Evolutionary conservation across 1,139 yeast genomes (phyloP), one percentile per base, ranked within the genome.

Genomic region (Geotrichum histeridarum): DNA sequence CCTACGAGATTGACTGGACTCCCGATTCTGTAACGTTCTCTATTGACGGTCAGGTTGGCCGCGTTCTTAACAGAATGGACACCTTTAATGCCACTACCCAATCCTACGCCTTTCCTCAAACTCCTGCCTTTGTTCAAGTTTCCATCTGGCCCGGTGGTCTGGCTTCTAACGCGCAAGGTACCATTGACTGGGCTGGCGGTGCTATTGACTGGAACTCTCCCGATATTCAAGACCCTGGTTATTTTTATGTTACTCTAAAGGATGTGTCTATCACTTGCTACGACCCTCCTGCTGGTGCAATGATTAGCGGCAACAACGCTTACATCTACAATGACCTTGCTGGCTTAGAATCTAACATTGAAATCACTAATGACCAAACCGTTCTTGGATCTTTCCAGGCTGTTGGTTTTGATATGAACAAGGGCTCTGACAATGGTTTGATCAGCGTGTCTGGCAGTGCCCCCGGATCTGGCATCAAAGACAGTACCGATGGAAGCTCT

Each of bases 121-220:
- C 97, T 3, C 98, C 98, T 1, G 76, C 91, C 50, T 80, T 95
- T 67, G 72, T 91, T 56, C 95, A 91, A 72, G 72, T 88, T 54
- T 89, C 96, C 4, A 70, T 91, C 58, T 91, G 98, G 98, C 96
- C 98, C 2, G 97, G 87, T 69, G 97, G 97, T 57, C 79, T 77
- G 58, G 71, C 80, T 27, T 63, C 75, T 48, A 81, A 80, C 66
- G 82, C 82, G 41, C 71, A 74, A 45, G 98, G 97, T 67, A 91
- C 97, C 14, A 77, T 84, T 60, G 85, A 80, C 61, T 91, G 97
- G 97, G 95, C 97, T 36, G 97, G 97, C 67, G 97, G 97, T 66
- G 73, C 64, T 4, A 81, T 90, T 56, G 79, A 89, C 73, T 91
- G 97, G 97, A 73, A 84, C 68, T 78, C 91, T 35, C 70, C 75